A percentile compares a stretch with the other conserved stretches of the same genome.
These are phyloP conservation scores for Zygotorulaspora sp. DNA, from an alignment of 805 yeast species.

Conservation along the genomic window DNA sequence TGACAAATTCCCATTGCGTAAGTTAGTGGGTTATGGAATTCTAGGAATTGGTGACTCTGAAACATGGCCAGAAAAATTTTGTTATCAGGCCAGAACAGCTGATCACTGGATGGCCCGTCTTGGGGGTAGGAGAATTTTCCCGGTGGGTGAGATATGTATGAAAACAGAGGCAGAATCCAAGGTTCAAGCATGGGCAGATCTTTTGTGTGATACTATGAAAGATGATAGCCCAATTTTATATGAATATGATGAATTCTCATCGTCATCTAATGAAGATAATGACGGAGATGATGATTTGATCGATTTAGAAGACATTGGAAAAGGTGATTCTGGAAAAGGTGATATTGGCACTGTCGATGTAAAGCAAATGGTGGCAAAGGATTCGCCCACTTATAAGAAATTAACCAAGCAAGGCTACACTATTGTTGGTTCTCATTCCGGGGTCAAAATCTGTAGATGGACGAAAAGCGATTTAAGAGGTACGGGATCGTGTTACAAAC, in stretches of 20 bases:
- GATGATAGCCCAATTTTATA: slow-evolving; percentile 68
- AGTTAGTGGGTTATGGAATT: slow-evolving; percentile 74
- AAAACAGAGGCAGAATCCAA: slow-evolving; percentile 59
- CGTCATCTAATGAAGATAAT: slow-evolving; percentile 41
- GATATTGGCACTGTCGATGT: slow-evolving; percentile 29
- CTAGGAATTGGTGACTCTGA: slow-evolving; percentile 86
- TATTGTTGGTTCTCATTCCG: slow-evolving; percentile 89
- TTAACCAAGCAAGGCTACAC: slow-evolving; percentile 92
- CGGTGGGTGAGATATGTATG: slow-evolving; percentile 78
- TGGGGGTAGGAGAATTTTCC: slow-evolving; percentile 83
- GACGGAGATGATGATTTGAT: slow-evolving; percentile 44
- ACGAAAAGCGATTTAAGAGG: slow-evolving; percentile 92
- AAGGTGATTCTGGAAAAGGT: slow-evolving; percentile 48
- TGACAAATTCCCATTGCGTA: slow-evolving; percentile 71
- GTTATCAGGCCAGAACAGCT: slow-evolving; percentile 75
- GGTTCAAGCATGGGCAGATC: slow-evolving; percentile 62
- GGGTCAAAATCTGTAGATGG: slow-evolving; percentile 95
- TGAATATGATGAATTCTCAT: slow-evolving; percentile 56
- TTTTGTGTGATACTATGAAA: slow-evolving; percentile 54
- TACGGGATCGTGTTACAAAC: slow-evolving; percentile 90
- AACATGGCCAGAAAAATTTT: slow-evolving; percentile 77
- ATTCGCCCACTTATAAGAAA: slow-evolving; percentile 83
- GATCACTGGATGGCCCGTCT: slow-evolving; percentile 73
- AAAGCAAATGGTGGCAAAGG: slow-evolving; percentile 85
- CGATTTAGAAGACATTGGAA: slow-evolving; percentile 88